These are phyloP conservation scores for Coleophoma crateriformis DNA, from an alignment of 2,329 filamentous ascomycete genomes.

Conservation along the genomic window DNA sequence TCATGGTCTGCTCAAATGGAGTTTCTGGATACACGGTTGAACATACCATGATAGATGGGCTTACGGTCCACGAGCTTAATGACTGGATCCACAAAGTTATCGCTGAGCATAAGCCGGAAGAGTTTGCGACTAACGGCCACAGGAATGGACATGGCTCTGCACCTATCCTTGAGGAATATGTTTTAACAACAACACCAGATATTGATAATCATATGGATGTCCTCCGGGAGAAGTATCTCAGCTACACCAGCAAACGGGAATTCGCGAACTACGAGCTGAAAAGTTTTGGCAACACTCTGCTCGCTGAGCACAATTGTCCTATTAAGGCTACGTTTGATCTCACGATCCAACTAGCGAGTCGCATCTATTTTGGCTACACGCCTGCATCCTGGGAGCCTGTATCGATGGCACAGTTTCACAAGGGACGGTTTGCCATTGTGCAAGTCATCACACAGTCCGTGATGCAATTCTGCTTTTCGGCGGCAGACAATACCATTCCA, in stretches of 20 bases:
- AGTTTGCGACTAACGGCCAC: neutral
- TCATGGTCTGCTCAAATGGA: slow-evolving; percentile 19
- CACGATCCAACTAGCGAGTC: slow-evolving; percentile 13
- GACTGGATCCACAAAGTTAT: slow-evolving; percentile 1
- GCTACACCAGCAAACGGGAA: slow-evolving; percentile 1
- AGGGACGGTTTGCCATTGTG: slow-evolving; percentile 15
- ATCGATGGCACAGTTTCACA: slow-evolving; percentile 16
- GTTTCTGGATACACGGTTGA: slow-evolving; percentile 14
- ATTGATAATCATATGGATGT: slow-evolving; percentile 11
- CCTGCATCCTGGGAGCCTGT: slow-evolving; percentile 15
- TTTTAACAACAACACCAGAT: slow-evolving; percentile 2
- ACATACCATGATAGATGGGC: slow-evolving; percentile 17
- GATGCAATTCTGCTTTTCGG: slow-evolving; percentile 11
- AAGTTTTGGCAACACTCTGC: slow-evolving; percentile 6
- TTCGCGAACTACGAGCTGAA: slow-evolving; percentile 7
- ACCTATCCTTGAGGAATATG: neutral
- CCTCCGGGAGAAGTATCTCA: slow-evolving; percentile 5
- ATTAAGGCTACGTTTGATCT: slow-evolving; percentile 14
- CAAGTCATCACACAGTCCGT: slow-evolving; percentile 11
- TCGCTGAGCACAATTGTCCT: slow-evolving; percentile 3
- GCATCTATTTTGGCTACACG: slow-evolving; percentile 16
- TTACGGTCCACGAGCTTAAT: slow-evolving; percentile 2
- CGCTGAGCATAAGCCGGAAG: slow-evolving; percentile 1
- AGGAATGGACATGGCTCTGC: neutral
- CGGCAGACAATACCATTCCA: slow-evolving; percentile 7